Conservation (phyloP, 306 rosid genomes). For the Castanea sativa region DNA sequence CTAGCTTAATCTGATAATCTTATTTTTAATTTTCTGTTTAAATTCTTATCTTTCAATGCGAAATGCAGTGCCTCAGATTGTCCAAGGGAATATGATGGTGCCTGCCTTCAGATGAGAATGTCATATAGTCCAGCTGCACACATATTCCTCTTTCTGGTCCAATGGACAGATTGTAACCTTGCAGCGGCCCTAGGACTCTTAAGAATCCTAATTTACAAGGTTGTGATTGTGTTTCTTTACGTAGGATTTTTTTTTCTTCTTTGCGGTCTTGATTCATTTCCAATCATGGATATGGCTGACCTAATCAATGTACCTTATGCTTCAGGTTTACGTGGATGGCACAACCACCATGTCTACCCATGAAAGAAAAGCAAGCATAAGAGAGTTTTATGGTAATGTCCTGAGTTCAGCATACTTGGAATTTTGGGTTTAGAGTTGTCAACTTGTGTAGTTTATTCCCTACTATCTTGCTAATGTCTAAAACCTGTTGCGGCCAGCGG, state of each 20-base stretch:
- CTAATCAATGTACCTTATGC: slow-evolving; percentile 16
- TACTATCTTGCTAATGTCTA: slow-evolving; percentile 18
- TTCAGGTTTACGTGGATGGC: slow-evolving; percentile 94
- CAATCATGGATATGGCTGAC: slow-evolving; percentile 20
- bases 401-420: not conserved
- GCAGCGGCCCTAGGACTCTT: slow-evolving; percentile 92
- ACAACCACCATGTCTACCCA: slow-evolving; percentile 95
- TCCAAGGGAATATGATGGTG: slow-evolving; percentile 88
- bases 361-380: slow-evolving; percentile 90
- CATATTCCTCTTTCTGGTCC: slow-evolving; percentile 84
- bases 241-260: not conserved
- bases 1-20: not conserved
- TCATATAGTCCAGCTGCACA: slow-evolving; percentile 97
- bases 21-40: not conserved
- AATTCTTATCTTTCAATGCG: slow-evolving; percentile 15
- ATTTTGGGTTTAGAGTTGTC: not conserved
- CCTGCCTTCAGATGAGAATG: slow-evolving; percentile 99
- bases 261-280: slow-evolving; percentile 10
- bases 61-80: slow-evolving; percentile 80
- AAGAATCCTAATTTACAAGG: slow-evolving; percentile 93
- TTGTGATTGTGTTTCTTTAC: slow-evolving; percentile 15
- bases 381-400: slow-evolving; percentile 86
- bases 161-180: slow-evolving; percentile 94
- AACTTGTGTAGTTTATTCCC: not conserved
- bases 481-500: slow-evolving; percentile 49